These are phyloP conservation scores for Picea sitchensis DNA, from an alignment of 75 land plant species.

Conservation along the genomic window DNA sequence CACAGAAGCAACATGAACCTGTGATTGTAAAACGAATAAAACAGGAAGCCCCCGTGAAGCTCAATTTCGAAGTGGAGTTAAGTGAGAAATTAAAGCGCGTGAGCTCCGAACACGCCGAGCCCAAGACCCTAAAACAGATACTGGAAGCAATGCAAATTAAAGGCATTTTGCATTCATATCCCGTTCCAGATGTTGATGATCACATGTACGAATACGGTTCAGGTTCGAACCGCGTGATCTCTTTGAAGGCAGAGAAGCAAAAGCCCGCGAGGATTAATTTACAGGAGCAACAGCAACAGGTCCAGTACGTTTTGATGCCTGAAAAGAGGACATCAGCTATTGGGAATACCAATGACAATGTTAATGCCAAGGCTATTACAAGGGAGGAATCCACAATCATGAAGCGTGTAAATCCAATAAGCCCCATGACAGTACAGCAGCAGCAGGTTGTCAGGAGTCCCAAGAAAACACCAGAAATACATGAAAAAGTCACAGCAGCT, in stretches of 20 bases:
- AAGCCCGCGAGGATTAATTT: neutral
- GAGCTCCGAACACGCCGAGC: neutral
- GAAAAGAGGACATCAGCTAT: neutral
- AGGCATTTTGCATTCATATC: neutral
- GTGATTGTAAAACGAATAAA: neutral
- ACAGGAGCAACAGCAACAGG: neutral
- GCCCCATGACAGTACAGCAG: neutral
- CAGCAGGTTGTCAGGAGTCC: neutral
- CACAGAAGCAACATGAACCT: neutral
- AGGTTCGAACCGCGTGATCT: constrained; percentile 1
- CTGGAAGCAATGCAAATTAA: constrained; percentile 6
- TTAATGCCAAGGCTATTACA: neutral
- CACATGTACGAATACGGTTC: neutral
- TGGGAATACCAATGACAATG: neutral
- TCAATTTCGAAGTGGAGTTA: constrained; percentile 2
- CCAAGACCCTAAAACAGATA: constrained; percentile 10
- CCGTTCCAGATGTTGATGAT: neutral
- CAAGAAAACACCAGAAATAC: constrained; percentile 1
- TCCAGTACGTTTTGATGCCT: neutral
- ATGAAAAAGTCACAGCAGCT: neutral
- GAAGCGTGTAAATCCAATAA: neutral
- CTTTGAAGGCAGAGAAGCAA: neutral
- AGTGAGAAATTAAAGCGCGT: neutral
- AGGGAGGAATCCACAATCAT: neutral
- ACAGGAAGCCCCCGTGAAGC: neutral